Conservation (phyloP, 164 flowering plant genomes). For the Saururus chinensis region DNA sequence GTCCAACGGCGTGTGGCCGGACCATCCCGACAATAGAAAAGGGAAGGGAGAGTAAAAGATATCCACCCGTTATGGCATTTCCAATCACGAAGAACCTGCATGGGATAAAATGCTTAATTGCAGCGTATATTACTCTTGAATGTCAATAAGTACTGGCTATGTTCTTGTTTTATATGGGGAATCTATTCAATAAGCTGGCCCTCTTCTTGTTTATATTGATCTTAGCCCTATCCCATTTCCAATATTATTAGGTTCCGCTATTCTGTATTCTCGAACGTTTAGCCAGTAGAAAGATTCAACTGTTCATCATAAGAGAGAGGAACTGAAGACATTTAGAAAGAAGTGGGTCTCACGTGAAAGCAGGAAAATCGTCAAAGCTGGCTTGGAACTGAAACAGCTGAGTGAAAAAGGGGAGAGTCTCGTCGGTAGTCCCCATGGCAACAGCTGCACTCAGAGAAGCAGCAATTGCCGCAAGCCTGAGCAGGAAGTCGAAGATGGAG, state of each 20-base stretch:
- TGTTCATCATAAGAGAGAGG: background rate
- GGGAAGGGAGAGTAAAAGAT: constrained; percentile 64
- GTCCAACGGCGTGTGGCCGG: constrained; percentile 41
- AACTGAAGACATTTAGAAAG: background rate
- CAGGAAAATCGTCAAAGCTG: constrained; percentile 56
- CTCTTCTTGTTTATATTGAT: no score
- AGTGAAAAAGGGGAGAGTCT: constrained; percentile 84
- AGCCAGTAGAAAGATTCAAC: background rate
- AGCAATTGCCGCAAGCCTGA: constrained; percentile 41
- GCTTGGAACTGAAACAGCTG: constrained; percentile 83
- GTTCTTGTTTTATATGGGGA: no score
- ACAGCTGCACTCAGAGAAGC: constrained; percentile 50
- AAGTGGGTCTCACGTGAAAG: constrained; percentile 43
- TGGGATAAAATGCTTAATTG: background rate
- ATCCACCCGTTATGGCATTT: constrained; percentile 45
- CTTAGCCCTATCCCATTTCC: no score
- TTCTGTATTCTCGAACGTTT: background rate
- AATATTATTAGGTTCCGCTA: background rate
- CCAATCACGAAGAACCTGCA: constrained; percentile 78
- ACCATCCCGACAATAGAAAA: constrained; percentile 61
- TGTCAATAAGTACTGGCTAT: no score
- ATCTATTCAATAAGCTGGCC: no score
- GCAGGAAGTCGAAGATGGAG: constrained; percentile 53
- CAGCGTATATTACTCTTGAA: no score
- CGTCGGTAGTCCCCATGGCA: constrained; percentile 62